Conservation (phyloP, 768 basidiomycete species). For the Boletellus emodensis region DNA sequence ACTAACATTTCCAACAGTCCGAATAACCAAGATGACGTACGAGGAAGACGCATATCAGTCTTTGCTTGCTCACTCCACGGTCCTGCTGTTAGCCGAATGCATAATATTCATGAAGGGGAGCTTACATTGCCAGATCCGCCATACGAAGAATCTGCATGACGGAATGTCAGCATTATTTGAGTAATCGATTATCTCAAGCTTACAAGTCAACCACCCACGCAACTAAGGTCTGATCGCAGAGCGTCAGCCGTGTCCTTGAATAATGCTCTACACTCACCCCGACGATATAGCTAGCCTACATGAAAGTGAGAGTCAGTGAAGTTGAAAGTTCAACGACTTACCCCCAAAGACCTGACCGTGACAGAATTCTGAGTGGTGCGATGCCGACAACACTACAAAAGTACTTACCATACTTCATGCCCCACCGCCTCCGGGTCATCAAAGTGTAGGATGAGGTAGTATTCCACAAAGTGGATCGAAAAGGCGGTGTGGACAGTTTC, state of each 20-base stretch:
- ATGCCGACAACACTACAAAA: background rate
- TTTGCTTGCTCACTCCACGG: conserved; percentile 10
- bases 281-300: conserved; percentile 4
- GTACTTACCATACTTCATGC: conserved; percentile 11
- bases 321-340: background rate
- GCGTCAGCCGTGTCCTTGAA: background rate
- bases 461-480: conserved; percentile 13
- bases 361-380: background rate
- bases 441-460: conserved; percentile 16
- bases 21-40: conserved; percentile 1
- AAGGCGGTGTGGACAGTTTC: conserved; percentile 13
- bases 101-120: background rate
- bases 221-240: background rate
- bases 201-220: conserved; percentile 4
- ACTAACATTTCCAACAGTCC: background rate
- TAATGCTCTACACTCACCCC: conserved; percentile 2
- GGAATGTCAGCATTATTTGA: background rate
- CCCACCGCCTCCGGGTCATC: background rate
- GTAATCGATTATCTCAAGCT: background rate
- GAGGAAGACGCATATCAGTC: conserved; percentile 7
- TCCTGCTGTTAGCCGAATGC: background rate
- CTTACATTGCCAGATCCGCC: conserved; percentile 20
- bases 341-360: conserved; percentile 9
- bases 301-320: background rate
- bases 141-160: conserved; percentile 12